These are phyloP conservation scores for Geotrichum candidum DNA, from an alignment of 1,139 yeast species.

Conservation along the genomic window DNA sequence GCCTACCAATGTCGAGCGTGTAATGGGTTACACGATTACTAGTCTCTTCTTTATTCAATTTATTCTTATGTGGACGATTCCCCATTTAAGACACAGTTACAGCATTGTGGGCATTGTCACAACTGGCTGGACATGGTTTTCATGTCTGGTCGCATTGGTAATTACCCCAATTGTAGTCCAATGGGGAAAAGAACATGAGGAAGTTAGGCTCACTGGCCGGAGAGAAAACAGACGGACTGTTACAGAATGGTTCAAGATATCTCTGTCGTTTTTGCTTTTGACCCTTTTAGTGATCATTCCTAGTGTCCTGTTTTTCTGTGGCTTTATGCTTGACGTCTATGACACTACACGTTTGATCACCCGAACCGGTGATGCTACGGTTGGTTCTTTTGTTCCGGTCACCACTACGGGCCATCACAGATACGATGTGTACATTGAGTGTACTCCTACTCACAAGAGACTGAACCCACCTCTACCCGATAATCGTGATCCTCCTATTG, in stretches of 20 bases:
- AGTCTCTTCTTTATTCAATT: conserved; percentile 42
- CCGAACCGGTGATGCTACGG: conserved; percentile 11
- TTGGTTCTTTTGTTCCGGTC: conserved; percentile 7
- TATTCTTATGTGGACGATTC: conserved; percentile 44
- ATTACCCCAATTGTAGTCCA: conserved; percentile 52
- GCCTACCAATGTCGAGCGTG: conserved; percentile 53
- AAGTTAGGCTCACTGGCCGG: conserved; percentile 53
- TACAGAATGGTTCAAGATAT: conserved; percentile 49
- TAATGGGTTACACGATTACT: conserved; percentile 45
- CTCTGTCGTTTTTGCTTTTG: conserved; percentile 37
- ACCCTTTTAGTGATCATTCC: conserved; percentile 23
- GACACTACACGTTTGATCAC: conserved; percentile 50
- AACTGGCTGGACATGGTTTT: conserved; percentile 52
- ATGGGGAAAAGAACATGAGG: conserved; percentile 47
- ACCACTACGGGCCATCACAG: background rate
- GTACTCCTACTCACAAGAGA: conserved; percentile 38
- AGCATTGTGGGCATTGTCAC: conserved; percentile 48
- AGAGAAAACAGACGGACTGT: conserved; percentile 53
- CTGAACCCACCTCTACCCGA: conserved; percentile 20
- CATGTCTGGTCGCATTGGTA: conserved; percentile 43
- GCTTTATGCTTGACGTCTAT: conserved; percentile 51
- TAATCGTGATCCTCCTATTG: conserved; percentile 47
- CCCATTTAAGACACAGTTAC: conserved; percentile 45
- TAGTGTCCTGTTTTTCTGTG: conserved; percentile 44
- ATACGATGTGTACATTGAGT: conserved; percentile 45